Conservation (phyloP, 2,329 filamentous ascomycete species). For the Ophiocordyceps robertsii region DNA sequence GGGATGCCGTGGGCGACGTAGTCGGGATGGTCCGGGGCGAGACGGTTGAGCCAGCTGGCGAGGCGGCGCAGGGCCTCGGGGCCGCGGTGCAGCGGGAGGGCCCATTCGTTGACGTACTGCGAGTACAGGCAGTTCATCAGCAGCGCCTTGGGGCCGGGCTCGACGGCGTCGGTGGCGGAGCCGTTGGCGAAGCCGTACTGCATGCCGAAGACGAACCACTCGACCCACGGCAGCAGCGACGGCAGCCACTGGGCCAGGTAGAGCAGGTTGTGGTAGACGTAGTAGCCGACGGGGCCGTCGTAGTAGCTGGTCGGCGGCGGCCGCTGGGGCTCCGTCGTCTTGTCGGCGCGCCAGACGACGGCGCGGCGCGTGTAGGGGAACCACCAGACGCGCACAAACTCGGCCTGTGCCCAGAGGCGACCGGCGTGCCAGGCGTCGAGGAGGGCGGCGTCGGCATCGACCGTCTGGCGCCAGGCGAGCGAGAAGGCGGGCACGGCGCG, state of each 20-base stretch:
- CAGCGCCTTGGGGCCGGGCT: constrained; percentile 66
- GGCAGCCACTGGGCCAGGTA: constrained; percentile 69
- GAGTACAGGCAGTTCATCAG: constrained; percentile 96
- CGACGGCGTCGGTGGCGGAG: constrained; percentile 59
- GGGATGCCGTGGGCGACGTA: constrained; percentile 60
- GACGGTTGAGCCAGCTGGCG: constrained; percentile 67
- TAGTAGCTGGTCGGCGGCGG: constrained; percentile 62
- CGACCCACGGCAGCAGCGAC: constrained; percentile 70
- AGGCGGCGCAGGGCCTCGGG: constrained; percentile 77
- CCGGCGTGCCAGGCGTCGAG: constrained; percentile 46
- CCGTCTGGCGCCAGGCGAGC: constrained; percentile 74
- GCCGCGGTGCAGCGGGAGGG: constrained; percentile 70
- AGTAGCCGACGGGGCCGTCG: constrained; percentile 68
- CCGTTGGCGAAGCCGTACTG: constrained; percentile 81
- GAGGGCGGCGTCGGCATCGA: constrained; percentile 57
- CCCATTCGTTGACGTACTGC: constrained; percentile 99
- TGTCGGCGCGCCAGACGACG: constrained; percentile 81
- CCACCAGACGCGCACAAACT: constrained; percentile 97
- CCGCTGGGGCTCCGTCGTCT: constrained; percentile 46
- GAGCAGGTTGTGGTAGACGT: constrained; percentile 84
- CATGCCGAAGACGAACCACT: constrained; percentile 96
- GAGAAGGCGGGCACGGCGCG: constrained; percentile 68
- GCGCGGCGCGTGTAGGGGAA: constrained; percentile 81
- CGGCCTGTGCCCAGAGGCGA: constrained; percentile 67
- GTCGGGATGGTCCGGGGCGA: constrained; percentile 46